These are phyloP conservation scores for Fraxinus sp. DNA, from an alignment of 305 asterid species.

Conservation along the genomic window DNA sequence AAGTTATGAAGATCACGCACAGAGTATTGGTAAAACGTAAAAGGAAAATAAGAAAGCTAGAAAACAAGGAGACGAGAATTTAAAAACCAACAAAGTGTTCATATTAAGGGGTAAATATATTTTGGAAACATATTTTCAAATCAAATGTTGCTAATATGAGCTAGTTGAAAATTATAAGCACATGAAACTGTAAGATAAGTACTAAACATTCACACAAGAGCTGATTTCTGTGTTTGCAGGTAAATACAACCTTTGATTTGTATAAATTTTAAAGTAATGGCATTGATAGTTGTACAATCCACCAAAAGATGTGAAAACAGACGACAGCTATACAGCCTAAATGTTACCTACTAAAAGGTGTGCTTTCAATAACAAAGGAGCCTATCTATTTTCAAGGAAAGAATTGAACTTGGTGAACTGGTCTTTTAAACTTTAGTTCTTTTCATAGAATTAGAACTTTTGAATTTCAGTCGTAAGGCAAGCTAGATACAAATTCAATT, in stretches of 20 bases:
- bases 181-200: not conserved
- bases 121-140: not conserved
- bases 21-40: not conserved
- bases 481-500: conserved; percentile 9
- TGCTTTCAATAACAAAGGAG: not conserved
- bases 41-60: not conserved
- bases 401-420: not conserved
- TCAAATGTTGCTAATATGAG: not conserved
- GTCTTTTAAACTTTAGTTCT: not conserved
- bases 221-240: not conserved
- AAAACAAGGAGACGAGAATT: not conserved
- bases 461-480: not conserved
- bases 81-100: not conserved
- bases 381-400: not conserved
- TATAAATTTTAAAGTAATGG: not conserved
- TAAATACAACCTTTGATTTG: not conserved
- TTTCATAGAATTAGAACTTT: not conserved
- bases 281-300: not conserved
- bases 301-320: not conserved
- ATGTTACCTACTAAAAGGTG: not conserved
- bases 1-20: not conserved
- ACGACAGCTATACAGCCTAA: not conserved
- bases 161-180: not conserved
- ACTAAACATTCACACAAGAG: not conserved
- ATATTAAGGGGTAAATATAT: not conserved